Conservation (phyloP, 2,329 filamentous ascomycete genomes). For the Trichoderma polysporum region DNA sequence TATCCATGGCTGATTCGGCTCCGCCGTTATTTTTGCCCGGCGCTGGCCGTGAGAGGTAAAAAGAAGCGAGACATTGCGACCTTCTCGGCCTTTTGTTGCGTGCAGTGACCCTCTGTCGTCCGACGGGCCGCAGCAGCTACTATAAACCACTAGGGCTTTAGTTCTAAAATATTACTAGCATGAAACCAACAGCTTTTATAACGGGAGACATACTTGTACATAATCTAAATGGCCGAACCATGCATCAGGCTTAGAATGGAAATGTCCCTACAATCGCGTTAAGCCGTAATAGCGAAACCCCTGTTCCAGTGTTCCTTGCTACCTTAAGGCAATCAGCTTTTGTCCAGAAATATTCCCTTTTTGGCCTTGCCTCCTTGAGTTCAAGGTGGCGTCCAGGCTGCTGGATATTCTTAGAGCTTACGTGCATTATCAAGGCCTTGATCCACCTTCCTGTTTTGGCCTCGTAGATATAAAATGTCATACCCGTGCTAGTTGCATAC, state of each 20-base stretch:
- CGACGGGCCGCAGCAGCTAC: background rate
- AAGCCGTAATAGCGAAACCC: background rate
- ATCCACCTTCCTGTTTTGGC: conserved; percentile 8
- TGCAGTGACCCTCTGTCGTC: background rate
- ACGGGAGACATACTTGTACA: background rate
- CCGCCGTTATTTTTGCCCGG: background rate
- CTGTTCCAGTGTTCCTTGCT: background rate
- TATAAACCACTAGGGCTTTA: background rate
- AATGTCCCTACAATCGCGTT: background rate
- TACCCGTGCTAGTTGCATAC: background rate
- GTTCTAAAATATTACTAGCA: background rate
- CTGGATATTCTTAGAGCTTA: conserved; percentile 17
- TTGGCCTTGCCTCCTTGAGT: background rate
- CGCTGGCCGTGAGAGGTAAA: background rate
- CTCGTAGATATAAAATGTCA: background rate
- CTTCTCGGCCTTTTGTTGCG: background rate
- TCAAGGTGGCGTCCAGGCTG: background rate
- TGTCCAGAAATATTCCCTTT: background rate
- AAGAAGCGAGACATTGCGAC: background rate
- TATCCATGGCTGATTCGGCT: background rate
- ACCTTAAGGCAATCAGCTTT: background rate
- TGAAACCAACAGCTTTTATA: background rate
- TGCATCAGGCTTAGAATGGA: background rate
- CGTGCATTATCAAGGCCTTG: background rate
- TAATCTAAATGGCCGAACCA: background rate